Base-by-base conservation (phyloP, 2,329 filamentous ascomycete species). In the Trichothecium roseum region DNA sequence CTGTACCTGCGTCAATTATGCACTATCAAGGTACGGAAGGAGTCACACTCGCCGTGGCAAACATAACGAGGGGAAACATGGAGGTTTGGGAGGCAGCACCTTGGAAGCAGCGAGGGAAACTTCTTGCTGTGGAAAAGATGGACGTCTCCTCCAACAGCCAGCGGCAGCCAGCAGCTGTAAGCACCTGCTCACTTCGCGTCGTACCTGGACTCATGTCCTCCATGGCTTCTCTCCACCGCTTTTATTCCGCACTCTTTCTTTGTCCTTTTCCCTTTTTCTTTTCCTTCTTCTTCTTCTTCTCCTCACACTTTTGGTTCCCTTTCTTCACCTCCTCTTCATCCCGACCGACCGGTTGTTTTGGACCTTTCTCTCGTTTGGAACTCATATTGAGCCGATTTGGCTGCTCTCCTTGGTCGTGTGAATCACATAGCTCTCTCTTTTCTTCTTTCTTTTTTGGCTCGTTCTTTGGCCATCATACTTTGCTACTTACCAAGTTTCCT, bases 401-500 rank as follows among this genome's bases (percentile, higher is more conserved):
- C 29, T 26, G 17, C 34, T 35, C 17, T 15, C 22, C 27, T 16
- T 10, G 16, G 22, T 5, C 5, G 32, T 6, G n/a, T 6, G n/a
- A 20, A n/a, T 20, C 18, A 34, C 22, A 15, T 30, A 6, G 28
- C n/a, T n/a, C 16, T 17, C 16, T n/a, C 13, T 17, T 30, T 8
- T n/a, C 13, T 30, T 30, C 8, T 14, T 14, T 13, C 28, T 30
- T 30, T 36, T 36, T 31, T 30, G 34, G 28, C 20, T 9, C 27
- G 17, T 31, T 35, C 29, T 35, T 35, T 26, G 33, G 29, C 18
- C 26, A 14, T 13, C 10, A 30, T 27, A 29, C 20, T 24, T 24
- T 24, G 20, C 20, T 35, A 20, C 14, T n/a, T n/a, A n/a, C n/a
- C n/a, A n/a, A n/a, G n/a, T n/a, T 28, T 35, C 30, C 24, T 35